Conservation (phyloP, 2,329 filamentous ascomycete genomes). For the Knufia fluminis region DNA sequence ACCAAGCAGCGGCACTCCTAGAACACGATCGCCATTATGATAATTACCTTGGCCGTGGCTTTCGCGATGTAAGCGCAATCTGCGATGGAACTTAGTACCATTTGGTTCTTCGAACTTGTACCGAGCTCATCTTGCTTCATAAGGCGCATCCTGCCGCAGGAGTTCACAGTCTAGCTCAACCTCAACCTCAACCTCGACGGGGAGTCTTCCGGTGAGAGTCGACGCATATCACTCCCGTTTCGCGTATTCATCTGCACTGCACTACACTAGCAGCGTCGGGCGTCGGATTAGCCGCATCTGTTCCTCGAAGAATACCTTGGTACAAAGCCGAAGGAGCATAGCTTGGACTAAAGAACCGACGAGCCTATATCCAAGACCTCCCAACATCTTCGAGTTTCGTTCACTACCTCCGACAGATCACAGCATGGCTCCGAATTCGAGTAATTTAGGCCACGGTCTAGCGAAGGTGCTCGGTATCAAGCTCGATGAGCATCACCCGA, state of each 20-base stretch:
- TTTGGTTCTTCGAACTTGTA: background rate
- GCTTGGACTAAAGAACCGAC: slow-evolving; percentile 8
- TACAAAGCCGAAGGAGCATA: background rate
- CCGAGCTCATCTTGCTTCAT: background rate
- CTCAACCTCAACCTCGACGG: background rate
- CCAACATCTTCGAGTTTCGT: background rate
- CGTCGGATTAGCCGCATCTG: background rate
- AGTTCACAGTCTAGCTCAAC: background rate
- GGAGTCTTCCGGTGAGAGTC: background rate
- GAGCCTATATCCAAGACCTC: background rate
- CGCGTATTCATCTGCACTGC: background rate
- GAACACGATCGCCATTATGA: background rate
- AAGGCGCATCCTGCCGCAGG: background rate
- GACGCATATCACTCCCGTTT: background rate
- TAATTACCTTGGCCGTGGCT: background rate
- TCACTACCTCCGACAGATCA: background rate
- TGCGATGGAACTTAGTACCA: background rate
- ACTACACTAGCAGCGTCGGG: background rate
- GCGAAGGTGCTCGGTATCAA: slow-evolving; percentile 79
- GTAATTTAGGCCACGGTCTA: slow-evolving; percentile 60
- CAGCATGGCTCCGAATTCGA: slow-evolving; percentile 26
- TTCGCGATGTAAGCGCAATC: background rate
- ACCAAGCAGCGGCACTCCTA: background rate
- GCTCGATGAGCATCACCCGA: slow-evolving; percentile 53
- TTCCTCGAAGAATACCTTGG: background rate